These are phyloP conservation scores for Lactarius sanguifluus DNA, from an alignment of 768 basidiomycete species.

Conservation along the genomic window DNA sequence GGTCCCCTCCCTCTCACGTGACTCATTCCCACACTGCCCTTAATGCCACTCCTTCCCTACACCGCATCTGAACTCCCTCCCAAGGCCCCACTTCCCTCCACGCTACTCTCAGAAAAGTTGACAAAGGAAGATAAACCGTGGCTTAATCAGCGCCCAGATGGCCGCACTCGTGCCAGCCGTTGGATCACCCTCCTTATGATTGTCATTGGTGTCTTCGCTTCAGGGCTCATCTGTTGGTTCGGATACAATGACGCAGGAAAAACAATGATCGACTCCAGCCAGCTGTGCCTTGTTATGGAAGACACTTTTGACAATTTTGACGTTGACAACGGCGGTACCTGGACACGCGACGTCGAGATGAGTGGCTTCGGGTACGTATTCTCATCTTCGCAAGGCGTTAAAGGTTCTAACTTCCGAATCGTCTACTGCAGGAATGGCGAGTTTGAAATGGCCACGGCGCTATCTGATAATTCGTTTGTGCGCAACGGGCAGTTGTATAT, in stretches of 20 bases:
- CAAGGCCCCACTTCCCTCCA: slow-evolving; percentile 40
- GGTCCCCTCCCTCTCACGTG: slow-evolving; percentile 56
- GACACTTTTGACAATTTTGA: slow-evolving; percentile 54
- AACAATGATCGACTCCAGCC: slow-evolving; percentile 37
- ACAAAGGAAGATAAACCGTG: slow-evolving; percentile 51
- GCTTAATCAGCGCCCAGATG: slow-evolving; percentile 43
- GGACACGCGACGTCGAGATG: slow-evolving; percentile 52
- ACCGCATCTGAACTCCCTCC: slow-evolving; percentile 23
- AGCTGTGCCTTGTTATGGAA: slow-evolving; percentile 47
- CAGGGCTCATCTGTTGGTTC: slow-evolving; percentile 47
- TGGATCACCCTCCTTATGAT: slow-evolving; percentile 49
- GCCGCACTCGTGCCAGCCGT: slow-evolving; percentile 44
- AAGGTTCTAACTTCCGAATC: neutral
- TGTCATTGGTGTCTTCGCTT: slow-evolving; percentile 43
- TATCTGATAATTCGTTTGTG: slow-evolving; percentile 43
- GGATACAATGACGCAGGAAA: slow-evolving; percentile 41
- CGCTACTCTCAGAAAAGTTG: slow-evolving; percentile 53
- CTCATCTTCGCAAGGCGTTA: slow-evolving; percentile 2
- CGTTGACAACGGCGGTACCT: slow-evolving; percentile 36
- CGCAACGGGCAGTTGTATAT: slow-evolving; percentile 55
- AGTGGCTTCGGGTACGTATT: slow-evolving; percentile 49
- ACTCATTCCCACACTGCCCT: slow-evolving; percentile 32
- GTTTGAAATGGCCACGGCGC: slow-evolving; percentile 55
- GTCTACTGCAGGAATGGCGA: slow-evolving; percentile 41
- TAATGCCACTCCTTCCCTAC: slow-evolving; percentile 13